Percentiles rank a stretch among this genome's conserved stretches.
Evolutionary conservation across 331 rosid species (phyloP).

Genomic region (Acacia concinna): DNA sequence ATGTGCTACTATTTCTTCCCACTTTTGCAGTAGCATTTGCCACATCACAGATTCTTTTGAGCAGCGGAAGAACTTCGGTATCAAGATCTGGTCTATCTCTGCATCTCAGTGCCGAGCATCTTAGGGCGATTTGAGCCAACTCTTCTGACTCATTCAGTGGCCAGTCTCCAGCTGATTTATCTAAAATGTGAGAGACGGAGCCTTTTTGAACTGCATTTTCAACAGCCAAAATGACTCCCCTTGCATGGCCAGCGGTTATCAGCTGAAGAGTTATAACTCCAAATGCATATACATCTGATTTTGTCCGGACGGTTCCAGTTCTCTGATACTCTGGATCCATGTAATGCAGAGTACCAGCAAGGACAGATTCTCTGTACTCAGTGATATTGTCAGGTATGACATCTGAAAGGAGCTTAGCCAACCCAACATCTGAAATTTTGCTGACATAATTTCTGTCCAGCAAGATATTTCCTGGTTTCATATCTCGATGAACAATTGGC

Average conservation of each 20-base stretch:
- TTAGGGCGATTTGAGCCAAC: constrained; percentile 63
- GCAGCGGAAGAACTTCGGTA: constrained; percentile 79
- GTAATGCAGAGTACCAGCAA: constrained; percentile 87
- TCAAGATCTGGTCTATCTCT: constrained; percentile 97
- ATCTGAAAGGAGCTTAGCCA: constrained; percentile 74
- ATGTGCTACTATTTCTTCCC: constrained; percentile 32
- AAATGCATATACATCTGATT: constrained; percentile 85
- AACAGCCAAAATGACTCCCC: constrained; percentile 50
- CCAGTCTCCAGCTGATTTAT: constrained; percentile 78
- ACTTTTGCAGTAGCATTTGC: constrained; percentile 54
- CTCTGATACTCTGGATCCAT: constrained; percentile 98
- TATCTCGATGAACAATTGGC: constrained; percentile 87
- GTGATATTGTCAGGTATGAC: constrained; percentile 80
- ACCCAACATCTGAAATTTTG: constrained; percentile 91
- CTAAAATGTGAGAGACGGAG: constrained; percentile 57
- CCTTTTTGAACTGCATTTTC: constrained; percentile 70
- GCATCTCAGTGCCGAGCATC: constrained; percentile 80
- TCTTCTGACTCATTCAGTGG: constrained; percentile 73
- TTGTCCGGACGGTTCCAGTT: constrained; percentile 87
- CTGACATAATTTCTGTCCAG: constrained; percentile 74
- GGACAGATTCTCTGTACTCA: constrained; percentile 74
- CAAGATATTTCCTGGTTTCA: constrained; percentile 91
- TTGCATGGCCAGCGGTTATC: constrained; percentile 70
- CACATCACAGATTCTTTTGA: constrained; percentile 53
- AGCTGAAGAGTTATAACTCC: constrained; percentile 78